phyloP scores from a whole-genome alignment of 768 basidiomycete genomes.

The Podaxis sp. region DNA sequence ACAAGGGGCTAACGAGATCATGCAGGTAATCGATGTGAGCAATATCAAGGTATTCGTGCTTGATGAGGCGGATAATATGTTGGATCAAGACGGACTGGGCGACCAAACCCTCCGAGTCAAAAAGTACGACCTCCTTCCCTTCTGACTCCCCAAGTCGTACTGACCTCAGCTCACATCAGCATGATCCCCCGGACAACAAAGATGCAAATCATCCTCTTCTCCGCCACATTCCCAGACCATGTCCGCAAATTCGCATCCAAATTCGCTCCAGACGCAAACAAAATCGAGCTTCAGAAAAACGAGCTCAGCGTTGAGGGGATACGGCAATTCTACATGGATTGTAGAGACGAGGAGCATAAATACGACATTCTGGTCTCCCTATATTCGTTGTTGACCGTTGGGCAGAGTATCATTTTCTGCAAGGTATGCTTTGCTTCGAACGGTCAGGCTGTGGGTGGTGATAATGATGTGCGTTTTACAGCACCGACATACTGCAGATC shows the following conservation, averaged over 20 bases:
- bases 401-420: slow-evolving; percentile 99
- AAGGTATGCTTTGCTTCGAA: slow-evolving; percentile 51
- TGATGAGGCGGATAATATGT: slow-evolving; percentile 99
- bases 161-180: slow-evolving; percentile 31
- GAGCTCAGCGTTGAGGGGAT: slow-evolving; percentile 94
- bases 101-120: slow-evolving; percentile 94
- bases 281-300: slow-evolving; percentile 92
- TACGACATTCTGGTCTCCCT: slow-evolving; percentile 92
- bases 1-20: neutral
- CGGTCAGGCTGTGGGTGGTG: neutral
- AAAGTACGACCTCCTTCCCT: slow-evolving; percentile 56
- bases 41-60: slow-evolving; percentile 91
- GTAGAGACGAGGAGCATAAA: slow-evolving; percentile 87
- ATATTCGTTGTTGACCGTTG: slow-evolving; percentile 89
- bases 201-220: slow-evolving; percentile 92
- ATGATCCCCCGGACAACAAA: slow-evolving; percentile 51
- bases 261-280: slow-evolving; percentile 93
- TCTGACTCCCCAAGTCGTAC: neutral
- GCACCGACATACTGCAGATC: slow-evolving; percentile 91
- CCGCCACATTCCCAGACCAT: slow-evolving; percentile 95
- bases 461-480: slow-evolving; percentile 26
- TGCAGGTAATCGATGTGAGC: slow-evolving; percentile 67
- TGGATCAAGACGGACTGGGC: slow-evolving; percentile 90
- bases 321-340: slow-evolving; percentile 96
- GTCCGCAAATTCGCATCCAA: slow-evolving; percentile 90